These are phyloP conservation scores for Dittrichia graveolens DNA, from an alignment of 129 eudicot genomes.

Conservation along the genomic window DNA sequence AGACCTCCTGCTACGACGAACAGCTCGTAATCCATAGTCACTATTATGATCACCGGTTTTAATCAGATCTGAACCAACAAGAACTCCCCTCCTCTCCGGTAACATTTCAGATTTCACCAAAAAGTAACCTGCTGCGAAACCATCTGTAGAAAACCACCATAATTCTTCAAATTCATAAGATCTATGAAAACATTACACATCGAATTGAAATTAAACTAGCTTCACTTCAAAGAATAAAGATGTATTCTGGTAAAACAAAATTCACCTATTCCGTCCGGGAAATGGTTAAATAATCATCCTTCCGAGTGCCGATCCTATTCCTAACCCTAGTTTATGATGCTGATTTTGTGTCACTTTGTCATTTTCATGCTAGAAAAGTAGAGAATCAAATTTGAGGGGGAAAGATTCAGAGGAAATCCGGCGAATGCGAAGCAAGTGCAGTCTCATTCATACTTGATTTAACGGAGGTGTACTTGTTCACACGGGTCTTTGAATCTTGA, in stretches of 20 bases:
- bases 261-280: background rate
- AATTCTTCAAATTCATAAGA: conserved; percentile 11
- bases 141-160: conserved; percentile 16
- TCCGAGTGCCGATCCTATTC: background rate
- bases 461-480: too few species aligned
- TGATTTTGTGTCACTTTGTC: conserved; percentile 1
- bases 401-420: conserved; percentile 15
- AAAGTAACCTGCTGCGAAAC: conserved; percentile 10
- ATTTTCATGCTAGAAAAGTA: background rate
- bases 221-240: background rate
- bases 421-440: conserved; percentile 22
- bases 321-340: background rate
- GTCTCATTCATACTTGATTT: too few species aligned
- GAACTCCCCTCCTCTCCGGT: conserved; percentile 58
- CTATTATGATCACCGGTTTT: conserved; percentile 1
- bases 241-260: background rate
- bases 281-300: background rate
- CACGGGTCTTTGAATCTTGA: too few species aligned
- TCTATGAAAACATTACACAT: background rate
- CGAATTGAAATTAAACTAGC: background rate
- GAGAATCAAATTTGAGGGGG: conserved; percentile 18
- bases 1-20: conserved; percentile 63
- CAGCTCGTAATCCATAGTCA: conserved; percentile 7
- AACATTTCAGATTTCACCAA: conserved; percentile 39
- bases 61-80: conserved; percentile 10